Evolutionary conservation across 1,284 basidiomycete genomes (phyloP), one percentile per base, ranked within the genome.

Genomic region (Cutaneotrichosporon cutaneum): DNA sequence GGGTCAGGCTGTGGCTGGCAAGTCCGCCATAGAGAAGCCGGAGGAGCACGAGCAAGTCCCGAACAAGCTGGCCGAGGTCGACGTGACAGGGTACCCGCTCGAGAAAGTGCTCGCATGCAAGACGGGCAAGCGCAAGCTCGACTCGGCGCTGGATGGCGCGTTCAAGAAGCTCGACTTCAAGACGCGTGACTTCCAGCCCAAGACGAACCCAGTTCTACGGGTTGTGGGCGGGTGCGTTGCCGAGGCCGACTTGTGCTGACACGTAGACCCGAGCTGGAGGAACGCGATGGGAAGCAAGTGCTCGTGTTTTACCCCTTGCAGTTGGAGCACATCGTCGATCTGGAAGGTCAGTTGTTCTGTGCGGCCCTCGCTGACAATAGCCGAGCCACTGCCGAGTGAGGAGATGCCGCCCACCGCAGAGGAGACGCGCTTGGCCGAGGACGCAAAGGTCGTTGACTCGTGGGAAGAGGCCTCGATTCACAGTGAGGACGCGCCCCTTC

Each of bases 121-220:
- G 56, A 57, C 56, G 21, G 56, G 56, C 30, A 57, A 57, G 45
- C 56, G 56, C 5, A 57, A 48, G 32, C 45, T 57, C 2, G 56
- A 57, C 32, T 10, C 16, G 1, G 56, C 45, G 9, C 45, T 57
- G 6, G 56, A 57, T 18, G 22, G 7, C 2, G 56, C 56, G 16
- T 57, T 57, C 44, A 57, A 57, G 56, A 57, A 57, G 22, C 33
- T 57, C 6, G 56, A 57, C 33, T 50, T 57, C 14, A 57, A 50
- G 33, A 57, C 56, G 13, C 44, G 44, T 21, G 56, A 57, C 56
- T 57, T 57, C 44, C 56, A 57, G 56, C 56, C 56, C 10, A 57
- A 57, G 56, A 57, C 56, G 21, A 35, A 57, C 33, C 56, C 56
- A 9, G 56, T 57, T 13, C 32, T 57, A 3, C 30, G 56, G 2